These are phyloP conservation scores for Cicer yamashitae DNA, from an alignment of 306 rosid species.

Conservation along the genomic window DNA sequence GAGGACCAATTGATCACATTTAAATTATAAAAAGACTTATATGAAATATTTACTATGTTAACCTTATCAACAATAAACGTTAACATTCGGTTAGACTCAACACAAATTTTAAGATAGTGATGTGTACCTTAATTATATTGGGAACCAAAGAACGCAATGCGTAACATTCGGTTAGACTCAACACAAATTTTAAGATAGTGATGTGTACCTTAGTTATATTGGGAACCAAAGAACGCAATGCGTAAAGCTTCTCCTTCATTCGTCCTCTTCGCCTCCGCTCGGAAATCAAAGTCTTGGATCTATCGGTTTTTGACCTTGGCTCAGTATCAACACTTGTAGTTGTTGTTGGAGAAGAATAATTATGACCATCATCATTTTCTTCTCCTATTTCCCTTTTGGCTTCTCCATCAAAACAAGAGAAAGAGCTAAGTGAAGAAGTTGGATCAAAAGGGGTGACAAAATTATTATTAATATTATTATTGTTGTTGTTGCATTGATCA, in stretches of 20 bases:
- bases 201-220: conserved; percentile 75
- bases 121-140: conserved; percentile 75
- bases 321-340: conserved; percentile 35
- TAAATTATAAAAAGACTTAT: no score
- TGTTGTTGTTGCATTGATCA: conserved; percentile 5
- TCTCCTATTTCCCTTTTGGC: conserved; percentile 21
- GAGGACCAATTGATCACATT: no score
- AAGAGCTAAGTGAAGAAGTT: conserved; percentile 45
- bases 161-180: neutral
- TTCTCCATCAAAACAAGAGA: conserved; percentile 57
- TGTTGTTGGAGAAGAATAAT: conserved; percentile 56
- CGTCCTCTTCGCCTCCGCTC: conserved; percentile 68
- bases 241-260: conserved; percentile 91
- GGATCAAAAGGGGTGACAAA: conserved; percentile 40
- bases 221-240: conserved; percentile 86
- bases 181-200: neutral
- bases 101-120: neutral
- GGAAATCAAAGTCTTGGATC: conserved; percentile 69
- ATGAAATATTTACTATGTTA: no score
- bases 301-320: conserved; percentile 54
- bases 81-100: neutral
- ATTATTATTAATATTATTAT: neutral
- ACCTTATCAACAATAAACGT: no score
- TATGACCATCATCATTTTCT: conserved; percentile 52
- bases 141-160: conserved; percentile 88